Base-by-base conservation (phyloP, 1,284 basidiomycete species). In the Trametes pubescens region DNA sequence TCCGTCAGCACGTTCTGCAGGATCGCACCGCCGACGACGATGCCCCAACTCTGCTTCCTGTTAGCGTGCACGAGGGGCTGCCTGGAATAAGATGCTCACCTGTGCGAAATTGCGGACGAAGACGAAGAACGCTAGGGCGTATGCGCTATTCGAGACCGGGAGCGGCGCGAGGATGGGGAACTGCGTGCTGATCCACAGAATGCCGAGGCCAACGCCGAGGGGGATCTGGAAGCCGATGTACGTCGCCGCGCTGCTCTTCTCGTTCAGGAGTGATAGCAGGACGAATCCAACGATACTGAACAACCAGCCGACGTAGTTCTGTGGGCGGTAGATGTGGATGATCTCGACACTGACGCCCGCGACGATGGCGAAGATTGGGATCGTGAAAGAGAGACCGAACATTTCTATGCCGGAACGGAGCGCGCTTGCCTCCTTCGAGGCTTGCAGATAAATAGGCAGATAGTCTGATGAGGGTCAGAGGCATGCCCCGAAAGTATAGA, bases 401-500 rank as follows among this genome's bases (percentile, higher is more conserved):
- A 73, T 62, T 47, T 77, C 65, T 11, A 77, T 68, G 13, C 69
- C 68, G 7, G 72, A 73, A 2, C 56, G 57, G 38, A 70, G 62
- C 2, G 74, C 66, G 2, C 64, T 65, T 0, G 68, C 67, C 68
- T 76, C 57, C 69, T 77, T 69, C 57, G 74, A 73, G 2, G 77
- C 75, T 68, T 82, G 80, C 68, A 79, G 79, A 69, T 77, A 82
- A 2, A 78, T 71, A 10, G 77, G 76, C 5, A 79, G 62, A 58
- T 78, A 78, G 62, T 74, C 76, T 77, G 11, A 2, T 10, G 11
- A 37, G 22, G 4, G 5, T 22, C 9, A 8, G 44, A 7, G 24
- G 54, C 11, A 47, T 22, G 6, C 6, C n/a, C n/a, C n/a, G n/a
- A n/a, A n/a, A n/a, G 5, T 8, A 5, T 22, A n/a, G 11, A 43